Percentiles rank a stretch among this genome's conserved stretches.
Conservation (phyloP, 2,329 filamentous ascomycete species). For the Phialophora tarda region DNA sequence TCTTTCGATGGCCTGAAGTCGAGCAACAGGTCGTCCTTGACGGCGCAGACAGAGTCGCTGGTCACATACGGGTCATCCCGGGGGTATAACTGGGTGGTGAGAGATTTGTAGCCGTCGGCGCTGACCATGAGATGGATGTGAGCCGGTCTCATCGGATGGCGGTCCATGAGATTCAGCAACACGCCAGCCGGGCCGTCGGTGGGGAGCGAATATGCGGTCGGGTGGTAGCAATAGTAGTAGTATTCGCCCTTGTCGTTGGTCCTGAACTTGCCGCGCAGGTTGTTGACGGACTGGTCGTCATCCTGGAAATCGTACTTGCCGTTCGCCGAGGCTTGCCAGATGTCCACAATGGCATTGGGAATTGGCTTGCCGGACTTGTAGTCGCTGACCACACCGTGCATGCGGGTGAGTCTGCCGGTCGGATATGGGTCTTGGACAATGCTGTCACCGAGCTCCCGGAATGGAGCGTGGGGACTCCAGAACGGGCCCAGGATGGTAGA, state of each 20-base stretch:
- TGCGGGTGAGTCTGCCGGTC: constrained; percentile 46
- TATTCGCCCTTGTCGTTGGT: constrained; percentile 72
- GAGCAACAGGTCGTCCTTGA: constrained; percentile 65
- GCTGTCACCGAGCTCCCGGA: constrained; percentile 68
- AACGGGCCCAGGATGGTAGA: constrained; percentile 76
- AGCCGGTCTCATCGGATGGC: constrained; percentile 66
- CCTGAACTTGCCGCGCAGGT: constrained; percentile 76
- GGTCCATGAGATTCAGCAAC: constrained; percentile 60
- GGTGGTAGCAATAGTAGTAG: constrained; percentile 76
- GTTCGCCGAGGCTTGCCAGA: constrained; percentile 78
- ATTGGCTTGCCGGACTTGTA: constrained; percentile 58
- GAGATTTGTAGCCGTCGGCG: constrained; percentile 61
- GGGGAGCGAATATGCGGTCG: constrained; percentile 74
- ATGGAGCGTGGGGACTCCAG: constrained; percentile 76
- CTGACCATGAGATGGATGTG: constrained; percentile 66
- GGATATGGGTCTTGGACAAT: constrained; percentile 68
- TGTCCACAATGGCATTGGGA: constrained; percentile 71
- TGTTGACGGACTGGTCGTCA: constrained; percentile 72
- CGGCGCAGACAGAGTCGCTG: constrained; percentile 66
- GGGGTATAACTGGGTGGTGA: constrained; percentile 65
- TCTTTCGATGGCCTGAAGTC: constrained; percentile 62
- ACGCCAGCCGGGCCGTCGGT: constrained; percentile 65
- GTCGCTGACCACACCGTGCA: constrained; percentile 13
- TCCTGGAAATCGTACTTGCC: constrained; percentile 79
- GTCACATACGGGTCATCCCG: constrained; percentile 63